Conservation (phyloP, 768 basidiomycete genomes). For the Zangia roseola region DNA sequence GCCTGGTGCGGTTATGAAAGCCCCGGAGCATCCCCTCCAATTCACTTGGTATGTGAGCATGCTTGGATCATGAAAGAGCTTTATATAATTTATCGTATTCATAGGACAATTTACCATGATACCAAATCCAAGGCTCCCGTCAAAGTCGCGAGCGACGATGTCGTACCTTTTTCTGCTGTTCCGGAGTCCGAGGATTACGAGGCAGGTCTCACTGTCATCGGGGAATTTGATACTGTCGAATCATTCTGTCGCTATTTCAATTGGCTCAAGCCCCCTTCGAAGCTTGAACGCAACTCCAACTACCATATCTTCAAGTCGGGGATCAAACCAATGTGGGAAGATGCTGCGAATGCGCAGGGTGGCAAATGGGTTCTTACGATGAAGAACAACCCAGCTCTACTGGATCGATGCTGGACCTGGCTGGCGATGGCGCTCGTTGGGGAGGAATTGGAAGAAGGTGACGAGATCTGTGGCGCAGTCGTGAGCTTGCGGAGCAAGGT, state of each 20-base stretch:
- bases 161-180: conserved; percentile 35
- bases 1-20: conserved; percentile 64
- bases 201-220: conserved; percentile 81
- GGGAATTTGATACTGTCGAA: conserved; percentile 89
- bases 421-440: conserved; percentile 87
- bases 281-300: conserved; percentile 86
- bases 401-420: conserved; percentile 91
- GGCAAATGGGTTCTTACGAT: conserved; percentile 96
- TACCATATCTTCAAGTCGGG: conserved; percentile 94
- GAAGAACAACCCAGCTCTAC: conserved; percentile 73
- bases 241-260: conserved; percentile 90
- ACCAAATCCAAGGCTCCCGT: conserved; percentile 67
- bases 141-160: conserved; percentile 25
- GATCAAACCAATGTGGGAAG: conserved; percentile 98
- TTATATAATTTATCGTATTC: neutral
- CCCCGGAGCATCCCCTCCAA: conserved; percentile 81
- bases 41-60: conserved; percentile 61
- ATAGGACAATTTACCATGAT: conserved; percentile 89
- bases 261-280: conserved; percentile 90
- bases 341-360: conserved; percentile 85
- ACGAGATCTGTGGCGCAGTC: conserved; percentile 80
- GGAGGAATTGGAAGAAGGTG: conserved; percentile 61
- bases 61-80: neutral
- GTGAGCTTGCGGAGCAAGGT: conserved; percentile 85
- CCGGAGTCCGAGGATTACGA: conserved; percentile 78